phyloP scores from a whole-genome alignment of 257 asterid genomes.

The Verbascum thapsus region DNA sequence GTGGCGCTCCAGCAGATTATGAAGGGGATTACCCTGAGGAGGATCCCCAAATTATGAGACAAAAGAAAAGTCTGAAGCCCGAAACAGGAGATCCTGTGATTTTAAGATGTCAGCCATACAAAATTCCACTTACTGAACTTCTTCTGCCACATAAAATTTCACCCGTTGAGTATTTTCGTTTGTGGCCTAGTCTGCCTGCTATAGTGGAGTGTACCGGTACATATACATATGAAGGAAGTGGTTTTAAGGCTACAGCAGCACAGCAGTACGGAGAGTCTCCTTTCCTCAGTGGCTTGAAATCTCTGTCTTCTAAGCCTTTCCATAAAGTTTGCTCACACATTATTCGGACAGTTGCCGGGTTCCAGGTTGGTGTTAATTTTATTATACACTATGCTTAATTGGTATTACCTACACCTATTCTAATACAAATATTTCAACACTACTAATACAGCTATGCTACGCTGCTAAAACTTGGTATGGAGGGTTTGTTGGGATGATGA shows the following conservation, averaged over 20 bases:
- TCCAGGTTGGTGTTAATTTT: constrained; percentile 58
- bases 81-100: constrained; percentile 76
- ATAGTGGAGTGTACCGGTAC: constrained; percentile 85
- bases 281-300: constrained; percentile 79
- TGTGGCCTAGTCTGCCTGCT: constrained; percentile 95
- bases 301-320: constrained; percentile 81
- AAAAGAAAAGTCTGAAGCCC: constrained; percentile 56
- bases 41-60: constrained; percentile 62
- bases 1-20: constrained; percentile 59
- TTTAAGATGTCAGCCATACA: constrained; percentile 93
- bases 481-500: constrained; percentile 90
- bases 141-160: constrained; percentile 93
- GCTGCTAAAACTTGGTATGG: constrained; percentile 95
- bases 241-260: constrained; percentile 92
- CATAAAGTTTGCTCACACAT: constrained; percentile 92
- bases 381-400: not conserved
- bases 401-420: not conserved
- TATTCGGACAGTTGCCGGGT: constrained; percentile 89
- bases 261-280: constrained; percentile 96
- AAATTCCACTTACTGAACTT: constrained; percentile 88
- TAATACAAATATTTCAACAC: constrained; percentile 3
- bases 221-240: constrained; percentile 89
- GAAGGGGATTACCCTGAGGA: constrained; percentile 74
- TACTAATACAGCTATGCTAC: constrained; percentile 67
- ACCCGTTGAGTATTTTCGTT: constrained; percentile 91